Percentiles rank a stretch among this genome's conserved stretches.
phyloP scores from a whole-genome alignment of 2,329 filamentous ascomycete species.

The Beauveria sp. region DNA sequence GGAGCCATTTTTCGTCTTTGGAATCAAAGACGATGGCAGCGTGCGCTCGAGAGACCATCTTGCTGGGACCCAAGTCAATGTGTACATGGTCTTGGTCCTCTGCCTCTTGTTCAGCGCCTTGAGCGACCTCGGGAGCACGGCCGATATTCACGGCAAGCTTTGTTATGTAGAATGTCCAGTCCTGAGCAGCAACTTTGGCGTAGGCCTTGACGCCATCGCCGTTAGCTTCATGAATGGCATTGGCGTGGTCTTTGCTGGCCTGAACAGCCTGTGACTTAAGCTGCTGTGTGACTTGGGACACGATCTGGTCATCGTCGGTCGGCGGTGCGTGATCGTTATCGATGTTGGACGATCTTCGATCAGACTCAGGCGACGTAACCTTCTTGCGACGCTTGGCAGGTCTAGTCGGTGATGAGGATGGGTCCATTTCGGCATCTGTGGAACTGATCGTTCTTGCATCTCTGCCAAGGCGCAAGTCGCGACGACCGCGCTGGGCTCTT shows the following conservation, averaged over 20 bases:
- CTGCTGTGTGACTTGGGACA: conserved; percentile 47
- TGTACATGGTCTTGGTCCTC: conserved; percentile 54
- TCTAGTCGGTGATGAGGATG: conserved; percentile 53
- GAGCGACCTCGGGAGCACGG: conserved; percentile 49
- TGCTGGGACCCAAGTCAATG: conserved; percentile 81
- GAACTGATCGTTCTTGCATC: conserved; percentile 18
- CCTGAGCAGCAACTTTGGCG: conserved; percentile 71
- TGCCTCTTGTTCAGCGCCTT: conserved; percentile 34
- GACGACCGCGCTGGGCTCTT: conserved; percentile 29
- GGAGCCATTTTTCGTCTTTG: conserved; percentile 67
- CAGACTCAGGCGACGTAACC: conserved; percentile 19
- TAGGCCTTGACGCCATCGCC: conserved; percentile 63
- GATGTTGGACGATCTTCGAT: conserved; percentile 11
- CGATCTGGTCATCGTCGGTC: conserved; percentile 47
- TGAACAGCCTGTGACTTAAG: conserved; percentile 44
- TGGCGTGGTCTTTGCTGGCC: conserved; percentile 55
- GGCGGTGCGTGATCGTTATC: conserved; percentile 30
- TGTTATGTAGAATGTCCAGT: conserved; percentile 80
- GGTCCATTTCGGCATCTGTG: conserved; percentile 32
- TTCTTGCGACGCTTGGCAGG: conserved; percentile 59
- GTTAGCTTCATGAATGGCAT: conserved; percentile 54
- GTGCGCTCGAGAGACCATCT: conserved; percentile 71
- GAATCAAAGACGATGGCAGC: conserved; percentile 67
- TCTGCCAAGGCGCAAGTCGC: conserved; percentile 31
- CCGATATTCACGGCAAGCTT: conserved; percentile 70